A percentile compares a stretch with the other conserved stretches of the same genome.
Conservation (phyloP, 2,329 filamentous ascomycete genomes). For the Keithomyces neogunnii region DNA sequence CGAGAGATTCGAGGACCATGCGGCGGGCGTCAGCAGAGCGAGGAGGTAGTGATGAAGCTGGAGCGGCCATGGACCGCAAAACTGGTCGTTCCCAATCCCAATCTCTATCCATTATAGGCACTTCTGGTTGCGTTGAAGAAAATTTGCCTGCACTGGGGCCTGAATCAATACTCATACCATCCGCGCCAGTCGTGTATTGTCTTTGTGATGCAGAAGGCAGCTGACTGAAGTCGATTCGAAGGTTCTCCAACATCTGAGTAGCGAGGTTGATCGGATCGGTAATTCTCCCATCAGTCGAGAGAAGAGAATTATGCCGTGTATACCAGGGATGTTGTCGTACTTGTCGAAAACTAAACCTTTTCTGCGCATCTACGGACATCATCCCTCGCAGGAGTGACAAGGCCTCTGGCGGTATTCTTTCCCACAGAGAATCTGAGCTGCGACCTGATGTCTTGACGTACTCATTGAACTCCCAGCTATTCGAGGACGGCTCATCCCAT, state of each 20-base stretch:
- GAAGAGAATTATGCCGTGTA: slow-evolving; percentile 69
- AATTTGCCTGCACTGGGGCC: slow-evolving; percentile 39
- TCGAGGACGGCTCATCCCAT: slow-evolving; percentile 84
- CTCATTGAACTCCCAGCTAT: slow-evolving; percentile 86
- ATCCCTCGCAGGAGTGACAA: slow-evolving; percentile 84
- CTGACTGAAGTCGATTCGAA: slow-evolving; percentile 80
- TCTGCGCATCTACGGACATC: slow-evolving; percentile 70
- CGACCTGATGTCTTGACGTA: slow-evolving; percentile 74
- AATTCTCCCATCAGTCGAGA: slow-evolving; percentile 65
- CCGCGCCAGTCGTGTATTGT: slow-evolving; percentile 20
- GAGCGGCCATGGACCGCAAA: slow-evolving; percentile 41
- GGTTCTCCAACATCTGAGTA: slow-evolving; percentile 88
- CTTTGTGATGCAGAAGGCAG: slow-evolving; percentile 46
- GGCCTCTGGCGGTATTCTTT: slow-evolving; percentile 62
- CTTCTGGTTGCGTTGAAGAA: slow-evolving; percentile 80
- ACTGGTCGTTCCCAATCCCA: slow-evolving; percentile 84
- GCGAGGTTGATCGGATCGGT: slow-evolving; percentile 76
- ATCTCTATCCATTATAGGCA: slow-evolving; percentile 61
- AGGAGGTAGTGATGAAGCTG: slow-evolving; percentile 25
- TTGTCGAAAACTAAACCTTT: slow-evolving; percentile 76
- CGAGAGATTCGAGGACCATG: slow-evolving; percentile 54
- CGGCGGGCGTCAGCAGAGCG: slow-evolving; percentile 24
- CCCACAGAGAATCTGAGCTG: slow-evolving; percentile 80
- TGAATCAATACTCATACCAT: slow-evolving; percentile 65
- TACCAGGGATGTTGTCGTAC: slow-evolving; percentile 94